Base-by-base conservation (phyloP, 1,139 yeast genomes). In the Pneumocystis wakefieldiae region DNA sequence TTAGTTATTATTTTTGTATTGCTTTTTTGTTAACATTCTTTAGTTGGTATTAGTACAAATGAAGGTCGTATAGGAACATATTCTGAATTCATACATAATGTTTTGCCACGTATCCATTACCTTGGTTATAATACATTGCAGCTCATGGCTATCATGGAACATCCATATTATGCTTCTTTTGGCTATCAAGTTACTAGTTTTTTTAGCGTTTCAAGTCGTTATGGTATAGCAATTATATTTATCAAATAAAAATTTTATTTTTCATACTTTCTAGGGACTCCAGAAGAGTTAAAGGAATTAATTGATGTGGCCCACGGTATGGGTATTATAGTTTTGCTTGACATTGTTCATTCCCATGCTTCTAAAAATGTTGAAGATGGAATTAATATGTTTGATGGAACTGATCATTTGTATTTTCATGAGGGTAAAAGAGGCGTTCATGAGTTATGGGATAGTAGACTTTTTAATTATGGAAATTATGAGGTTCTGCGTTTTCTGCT, bases 81-180 rank as follows among this genome's bases (percentile, higher is more conserved):
- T 74, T 83, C 82, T 69, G 94, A 92, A 72, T 92, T 92, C 73
- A 87, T 96, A 29, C 68, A 77, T 60, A 84, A 87, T 67, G 79
- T 90, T 19, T 78, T 92, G 67, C 98, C 98, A n/a, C 79, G 86
- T 59, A 87, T 92, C 69, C 83, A 83, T 70, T 81, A 84, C 67
- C 78, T 91, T 67, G 97, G 97, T 32, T 92, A 92, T 74, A 89
- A 92, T 72, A 85, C 96, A 7, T 86, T 92, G 69, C 98, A 92
- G 75, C 79, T 92, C 71, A 92, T 92, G 98, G 97, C 98, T 0
- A 81, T 92, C 62, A 92, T 92, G 98, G 98, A 92, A 74, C 98
- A 92, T 73, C 97, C 98, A 0, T 92, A 92, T 74, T 92, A 92
- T 73, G 98, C 97, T 1, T 88, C 96, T 0, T 92, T 92, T 73